Base-by-base conservation (phyloP, 2,329 filamentous ascomycete species). In the Bimuria novae-zelandiae region DNA sequence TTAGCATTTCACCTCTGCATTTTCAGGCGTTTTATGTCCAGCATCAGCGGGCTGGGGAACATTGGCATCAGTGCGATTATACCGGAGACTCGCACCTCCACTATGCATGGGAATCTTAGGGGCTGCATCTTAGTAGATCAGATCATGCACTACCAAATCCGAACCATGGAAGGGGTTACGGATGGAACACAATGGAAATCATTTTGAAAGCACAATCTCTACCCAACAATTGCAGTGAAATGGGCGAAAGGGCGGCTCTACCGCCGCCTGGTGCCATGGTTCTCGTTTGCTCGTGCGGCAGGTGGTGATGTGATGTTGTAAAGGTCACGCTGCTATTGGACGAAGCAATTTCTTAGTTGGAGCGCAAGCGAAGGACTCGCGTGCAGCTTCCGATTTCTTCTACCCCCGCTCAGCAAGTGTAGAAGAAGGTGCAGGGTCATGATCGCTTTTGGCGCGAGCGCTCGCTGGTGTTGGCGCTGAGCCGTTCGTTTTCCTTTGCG, bases 1-100 rank as follows among this genome's bases (percentile, higher is more conserved):
- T 43, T 52, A 46, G 50, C 49, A 56, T 56, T 27, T 52, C 39
- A 63, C 41, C 48, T 45, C 23, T 51, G 60, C 66, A 68, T 68
- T 29, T 39, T 33, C 27, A 27, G 44, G 44, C 44, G 44, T 47
- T 47, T 14, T 21, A 8, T 21, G 22, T 37, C 44, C 44, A 47
- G 44, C 44, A 30, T 47, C 33, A 37, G 44, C 33, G 33, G 33
- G 29, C 33, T 25, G 30, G n/a, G 23, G 7, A 39, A 23, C 29
- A 21, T 33, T 10, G 10, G 22, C 33, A 47, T 22, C 8, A 29
- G 44, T 37, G 44, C 23, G 33, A 25, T 29, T 10, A 45, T 16
- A 1, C 36, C 10, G 33, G 33, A 39, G 33, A 37, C 2, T 42
- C 4, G 23, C 33, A 29, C 12, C 33, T 37, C 44, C 32, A 14